Conservation (phyloP, 495 filamentous ascomycete species). For the Copromyces sp. region DNA sequence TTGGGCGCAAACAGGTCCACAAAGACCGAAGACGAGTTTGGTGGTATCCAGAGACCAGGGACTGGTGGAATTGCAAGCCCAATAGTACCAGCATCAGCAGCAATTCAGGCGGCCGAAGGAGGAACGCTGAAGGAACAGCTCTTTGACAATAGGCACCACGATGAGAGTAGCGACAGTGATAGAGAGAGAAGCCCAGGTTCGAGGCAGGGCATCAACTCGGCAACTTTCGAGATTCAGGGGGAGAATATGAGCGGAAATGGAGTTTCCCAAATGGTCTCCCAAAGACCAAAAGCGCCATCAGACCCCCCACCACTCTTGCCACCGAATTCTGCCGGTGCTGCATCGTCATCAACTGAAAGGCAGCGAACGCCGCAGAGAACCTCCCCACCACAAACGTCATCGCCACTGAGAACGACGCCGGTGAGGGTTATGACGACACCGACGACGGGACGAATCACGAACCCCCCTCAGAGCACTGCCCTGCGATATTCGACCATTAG, state of each 20-base stretch:
- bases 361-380: constrained; percentile 12
- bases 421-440: constrained; percentile 9
- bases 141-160: not conserved
- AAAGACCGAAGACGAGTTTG: not conserved
- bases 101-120: not conserved
- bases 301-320: constrained; percentile 17
- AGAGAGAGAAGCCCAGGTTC: not conserved
- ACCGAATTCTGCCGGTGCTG: constrained; percentile 6
- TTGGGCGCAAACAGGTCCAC: not conserved
- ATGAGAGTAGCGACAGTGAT: not conserved
- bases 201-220: not conserved
- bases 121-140: not conserved
- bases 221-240: not conserved
- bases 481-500: constrained; percentile 31
- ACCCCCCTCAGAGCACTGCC: constrained; percentile 23
- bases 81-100: not conserved
- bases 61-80: constrained; percentile 24
- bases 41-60: constrained; percentile 24
- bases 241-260: not conserved
- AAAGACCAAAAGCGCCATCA: constrained; percentile 12
- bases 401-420: constrained; percentile 8
- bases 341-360: constrained; percentile 16
- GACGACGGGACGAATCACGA: constrained; percentile 20
- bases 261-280: not conserved
- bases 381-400: constrained; percentile 11